phyloP scores from a whole-genome alignment of 2,329 filamentous ascomycete genomes.

The Fusarium tupiense region DNA sequence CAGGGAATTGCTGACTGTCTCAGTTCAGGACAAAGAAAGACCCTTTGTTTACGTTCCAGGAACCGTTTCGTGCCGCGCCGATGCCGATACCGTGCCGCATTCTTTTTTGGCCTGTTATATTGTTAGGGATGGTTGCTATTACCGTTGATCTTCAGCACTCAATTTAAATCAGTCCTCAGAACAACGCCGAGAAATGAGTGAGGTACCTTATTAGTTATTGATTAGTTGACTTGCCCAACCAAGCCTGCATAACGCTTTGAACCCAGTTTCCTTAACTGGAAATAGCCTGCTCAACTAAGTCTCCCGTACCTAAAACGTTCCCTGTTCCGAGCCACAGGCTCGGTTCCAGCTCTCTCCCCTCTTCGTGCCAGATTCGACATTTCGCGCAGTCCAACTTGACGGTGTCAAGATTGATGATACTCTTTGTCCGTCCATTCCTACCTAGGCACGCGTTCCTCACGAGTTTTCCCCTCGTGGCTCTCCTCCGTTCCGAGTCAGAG shows the following conservation, averaged over 20 bases:
- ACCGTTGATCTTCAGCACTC: slow-evolving; percentile 22
- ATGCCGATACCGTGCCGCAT: background rate
- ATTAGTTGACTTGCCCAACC: slow-evolving; percentile 8
- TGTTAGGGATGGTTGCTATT: background rate
- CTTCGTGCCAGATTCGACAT: slow-evolving; percentile 27
- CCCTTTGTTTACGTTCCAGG: background rate
- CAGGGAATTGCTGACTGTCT: background rate
- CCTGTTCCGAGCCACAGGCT: slow-evolving; percentile 26
- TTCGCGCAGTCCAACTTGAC: slow-evolving; percentile 25
- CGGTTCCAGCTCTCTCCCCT: slow-evolving; percentile 32
- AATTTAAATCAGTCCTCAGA: slow-evolving; percentile 33
- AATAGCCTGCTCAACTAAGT: slow-evolving; percentile 31
- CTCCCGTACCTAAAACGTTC: slow-evolving; percentile 30
- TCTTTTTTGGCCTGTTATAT: slow-evolving; percentile 1
- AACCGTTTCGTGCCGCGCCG: slow-evolving; percentile 4
- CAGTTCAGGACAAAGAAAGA: background rate
- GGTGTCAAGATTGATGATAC: slow-evolving; percentile 15
- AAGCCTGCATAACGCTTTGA: slow-evolving; percentile 31
- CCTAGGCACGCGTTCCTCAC: background rate
- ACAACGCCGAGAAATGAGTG: slow-evolving; percentile 26
- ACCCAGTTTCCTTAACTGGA: slow-evolving; percentile 37
- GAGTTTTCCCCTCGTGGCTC: background rate
- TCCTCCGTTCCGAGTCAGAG: background rate
- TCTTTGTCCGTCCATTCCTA: slow-evolving; percentile 34
- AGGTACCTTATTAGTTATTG: background rate